Percentiles rank a stretch among this genome's conserved stretches.
These are phyloP conservation scores for Skeletonema marinoi DNA, from an alignment of 108 stramenopile genomes.

Conservation along the genomic window DNA sequence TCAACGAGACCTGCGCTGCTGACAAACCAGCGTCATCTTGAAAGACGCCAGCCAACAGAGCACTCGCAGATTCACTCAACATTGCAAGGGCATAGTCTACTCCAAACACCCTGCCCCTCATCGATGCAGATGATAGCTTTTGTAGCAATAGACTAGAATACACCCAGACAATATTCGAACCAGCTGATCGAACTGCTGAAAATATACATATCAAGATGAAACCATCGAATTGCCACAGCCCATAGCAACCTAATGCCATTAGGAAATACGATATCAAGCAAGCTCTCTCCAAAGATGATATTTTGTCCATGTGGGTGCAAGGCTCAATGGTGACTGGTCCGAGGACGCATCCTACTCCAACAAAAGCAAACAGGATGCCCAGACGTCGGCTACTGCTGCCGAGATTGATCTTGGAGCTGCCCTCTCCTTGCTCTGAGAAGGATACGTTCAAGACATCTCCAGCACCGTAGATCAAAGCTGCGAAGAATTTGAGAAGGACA, in stretches of 20 bases:
- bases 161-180: constrained; percentile 63
- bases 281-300: constrained; percentile 49
- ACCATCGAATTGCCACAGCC: constrained; percentile 20
- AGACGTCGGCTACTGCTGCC: constrained; percentile 38
- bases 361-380: constrained; percentile 62
- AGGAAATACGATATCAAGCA: constrained; percentile 55
- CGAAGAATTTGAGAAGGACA: constrained; percentile 60
- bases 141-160: constrained; percentile 57
- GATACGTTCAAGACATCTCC: constrained; percentile 70
- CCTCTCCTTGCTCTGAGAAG: constrained; percentile 49
- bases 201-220: constrained; percentile 41
- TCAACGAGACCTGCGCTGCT: constrained; percentile 36
- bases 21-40: constrained; percentile 50
- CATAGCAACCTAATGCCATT: constrained; percentile 42
- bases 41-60: constrained; percentile 50
- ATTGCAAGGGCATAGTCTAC: constrained; percentile 69
- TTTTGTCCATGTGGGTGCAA: constrained; percentile 51
- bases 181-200: constrained; percentile 53
- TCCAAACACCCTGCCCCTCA: constrained; percentile 68
- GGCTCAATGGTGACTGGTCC: constrained; percentile 58
- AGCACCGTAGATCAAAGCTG: constrained; percentile 53
- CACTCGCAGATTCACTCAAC: constrained; percentile 56
- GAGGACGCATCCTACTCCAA: constrained; percentile 69
- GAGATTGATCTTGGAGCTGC: constrained; percentile 7
- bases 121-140: constrained; percentile 49